Base-by-base conservation (phyloP, 139 green algal species). In the Gonium pectorale region DNA sequence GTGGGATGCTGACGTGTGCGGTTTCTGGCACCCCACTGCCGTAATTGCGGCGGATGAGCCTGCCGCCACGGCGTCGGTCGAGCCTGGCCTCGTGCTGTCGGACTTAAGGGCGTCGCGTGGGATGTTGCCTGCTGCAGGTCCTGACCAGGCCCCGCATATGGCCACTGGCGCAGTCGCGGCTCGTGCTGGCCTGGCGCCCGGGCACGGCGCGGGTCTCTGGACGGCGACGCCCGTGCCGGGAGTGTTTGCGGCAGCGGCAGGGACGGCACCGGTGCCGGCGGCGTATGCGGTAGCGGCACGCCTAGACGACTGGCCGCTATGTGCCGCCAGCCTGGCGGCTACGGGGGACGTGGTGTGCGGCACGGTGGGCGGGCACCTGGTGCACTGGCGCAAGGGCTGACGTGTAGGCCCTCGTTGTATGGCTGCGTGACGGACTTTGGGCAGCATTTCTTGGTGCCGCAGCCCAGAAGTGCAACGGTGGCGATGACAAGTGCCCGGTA, bases 11-110 rank as follows among this genome's bases (percentile, higher is more conserved):
- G 62, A 74, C 22, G 77, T 70, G 19, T 66, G 43, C 62, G 77
- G 77, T 19, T 83, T 83, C 44, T 83, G 77, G 77, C 77, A 83
- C 77, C 77, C 77, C 22, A 33, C 59, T 5, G 74, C 74, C 35
- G 11, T 72, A 3, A 1, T 15, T 6, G 19, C 21, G 17, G 24
- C 33, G 21, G 33, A 5, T 46, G 17, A 2, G 2, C n/a, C 29
- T 2, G 60, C 27, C 43, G 17, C 7, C 63, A n/a, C 11, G 9
- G 26, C n/a, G n/a, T n/a, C 52, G 0, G 5, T 73, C 33, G 19
- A 33, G 29, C 77, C 75, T 0, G 75, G 56, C 0, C 22, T 82
- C 2, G 75, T 44, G n/a, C 60, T 83, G 60, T 8, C 41, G n/a
- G 77, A 83, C 31, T 83, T 38, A 46, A 43, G 66, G 66, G 0